These are phyloP conservation scores for Camptophora hylomeconis DNA, from an alignment of 2,329 filamentous ascomycete species.

Conservation along the genomic window DNA sequence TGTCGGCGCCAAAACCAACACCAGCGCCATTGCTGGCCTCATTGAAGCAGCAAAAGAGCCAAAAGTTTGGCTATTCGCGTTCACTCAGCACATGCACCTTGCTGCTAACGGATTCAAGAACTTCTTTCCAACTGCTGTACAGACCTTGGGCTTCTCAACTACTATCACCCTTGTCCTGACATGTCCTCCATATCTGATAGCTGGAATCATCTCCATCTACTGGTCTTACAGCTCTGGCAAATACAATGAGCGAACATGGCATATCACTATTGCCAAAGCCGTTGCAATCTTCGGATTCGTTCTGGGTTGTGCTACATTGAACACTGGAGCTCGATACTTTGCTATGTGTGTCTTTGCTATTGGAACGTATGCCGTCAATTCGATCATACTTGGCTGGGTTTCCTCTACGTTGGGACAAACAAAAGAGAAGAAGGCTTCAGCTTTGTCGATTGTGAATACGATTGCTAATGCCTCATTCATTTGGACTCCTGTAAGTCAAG, in stretches of 20 bases:
- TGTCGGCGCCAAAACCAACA: constrained; percentile 30
- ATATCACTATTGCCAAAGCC: constrained; percentile 15
- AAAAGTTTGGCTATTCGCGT: constrained; percentile 10
- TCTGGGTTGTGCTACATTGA: constrained; percentile 19
- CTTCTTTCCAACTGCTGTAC: constrained; percentile 34
- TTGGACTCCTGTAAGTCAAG: constrained; percentile 5
- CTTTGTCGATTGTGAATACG: constrained; percentile 30
- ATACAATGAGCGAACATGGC: constrained; percentile 20
- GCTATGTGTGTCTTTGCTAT: constrained; percentile 23
- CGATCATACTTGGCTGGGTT: constrained; percentile 31
- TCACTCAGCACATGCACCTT: constrained; percentile 34
- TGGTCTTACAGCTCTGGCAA: constrained; percentile 7
- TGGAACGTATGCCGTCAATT: constrained; percentile 25
- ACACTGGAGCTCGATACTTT: constrained; percentile 21
- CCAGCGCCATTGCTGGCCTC: constrained; percentile 29
- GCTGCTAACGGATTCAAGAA: constrained; percentile 33
- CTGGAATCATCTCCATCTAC: constrained; percentile 18
- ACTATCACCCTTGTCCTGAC: constrained; percentile 51
- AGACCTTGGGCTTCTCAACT: constrained; percentile 39
- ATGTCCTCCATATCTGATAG: constrained; percentile 33
- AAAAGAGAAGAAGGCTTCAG: constrained; percentile 30
- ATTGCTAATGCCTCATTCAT: constrained; percentile 21
- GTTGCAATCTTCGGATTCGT: constrained; percentile 21
- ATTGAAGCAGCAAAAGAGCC: constrained; percentile 30
- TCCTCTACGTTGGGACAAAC: constrained; percentile 29